Conservation (phyloP, 75 land plant genomes). For the Larix kaempferi region DNA sequence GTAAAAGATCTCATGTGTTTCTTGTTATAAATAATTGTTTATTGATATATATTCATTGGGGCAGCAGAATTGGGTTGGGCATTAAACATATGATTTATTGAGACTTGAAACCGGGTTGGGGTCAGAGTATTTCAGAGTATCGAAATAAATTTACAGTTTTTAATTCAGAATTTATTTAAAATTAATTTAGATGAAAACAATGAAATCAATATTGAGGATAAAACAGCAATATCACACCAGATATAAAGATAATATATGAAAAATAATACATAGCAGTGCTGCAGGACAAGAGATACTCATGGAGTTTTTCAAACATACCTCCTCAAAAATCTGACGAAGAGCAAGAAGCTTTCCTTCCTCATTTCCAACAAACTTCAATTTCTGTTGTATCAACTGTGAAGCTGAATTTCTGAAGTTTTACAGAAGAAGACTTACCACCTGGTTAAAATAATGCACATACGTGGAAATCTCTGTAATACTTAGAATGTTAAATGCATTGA, state of each 20-base stretch:
- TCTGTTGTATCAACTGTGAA: constrained; percentile 71
- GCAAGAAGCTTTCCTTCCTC: constrained; percentile 95
- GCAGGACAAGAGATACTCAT: not conserved
- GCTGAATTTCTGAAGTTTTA: constrained; percentile 71
- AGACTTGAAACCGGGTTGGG: too few species aligned
- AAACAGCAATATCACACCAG: not conserved
- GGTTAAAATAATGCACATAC: constrained; percentile 1
- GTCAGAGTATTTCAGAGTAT: too few species aligned
- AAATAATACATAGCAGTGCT: not conserved
- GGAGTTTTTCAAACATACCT: constrained; percentile 42
- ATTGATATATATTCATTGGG: too few species aligned
- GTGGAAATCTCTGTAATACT: not conserved
- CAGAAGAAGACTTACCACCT: not conserved
- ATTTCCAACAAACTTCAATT: constrained; percentile 79
- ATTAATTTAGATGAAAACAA: not conserved
- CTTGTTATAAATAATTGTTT: too few species aligned
- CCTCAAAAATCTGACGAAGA: constrained; percentile 83
- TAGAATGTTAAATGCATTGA: not conserved
- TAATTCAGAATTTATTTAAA: too few species aligned
- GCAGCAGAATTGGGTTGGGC: too few species aligned
- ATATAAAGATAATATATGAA: not conserved
- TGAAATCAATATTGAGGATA: not conserved
- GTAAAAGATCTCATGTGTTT: too few species aligned
- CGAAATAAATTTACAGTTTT: too few species aligned
- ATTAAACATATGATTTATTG: too few species aligned